Evolutionary conservation across 2,329 filamentous ascomycete genomes (phyloP).

Genomic region (Trichoderma gracile): DNA sequence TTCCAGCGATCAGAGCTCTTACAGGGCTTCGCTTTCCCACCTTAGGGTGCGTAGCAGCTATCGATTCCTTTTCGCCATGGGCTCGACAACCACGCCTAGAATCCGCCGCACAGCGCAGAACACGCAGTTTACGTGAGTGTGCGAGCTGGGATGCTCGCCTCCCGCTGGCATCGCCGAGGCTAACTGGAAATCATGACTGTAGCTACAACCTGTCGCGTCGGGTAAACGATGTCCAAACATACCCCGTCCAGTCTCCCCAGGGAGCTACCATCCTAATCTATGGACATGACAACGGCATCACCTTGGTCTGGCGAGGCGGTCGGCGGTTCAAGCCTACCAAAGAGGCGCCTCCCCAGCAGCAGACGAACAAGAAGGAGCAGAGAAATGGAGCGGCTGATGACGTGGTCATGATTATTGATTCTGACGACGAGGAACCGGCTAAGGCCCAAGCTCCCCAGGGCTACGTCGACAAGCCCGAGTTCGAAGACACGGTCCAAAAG

Average conservation of each 20-base stretch:
- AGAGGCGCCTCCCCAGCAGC: slow-evolving; percentile 33
- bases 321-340: slow-evolving; percentile 55
- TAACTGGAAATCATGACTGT: not conserved
- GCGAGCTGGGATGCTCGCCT: not conserved
- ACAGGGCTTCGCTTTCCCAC: not conserved
- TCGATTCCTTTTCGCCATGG: slow-evolving; percentile 35
- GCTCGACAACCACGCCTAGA: slow-evolving; percentile 40
- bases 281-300: slow-evolving; percentile 63
- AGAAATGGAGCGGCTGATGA: slow-evolving; percentile 56
- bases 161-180: not conserved
- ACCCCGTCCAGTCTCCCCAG: slow-evolving; percentile 62
- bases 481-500: slow-evolving; percentile 55
- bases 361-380: slow-evolving; percentile 43
- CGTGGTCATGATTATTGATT: slow-evolving; percentile 63
- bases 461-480: slow-evolving; percentile 58
- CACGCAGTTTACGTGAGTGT: slow-evolving; percentile 49
- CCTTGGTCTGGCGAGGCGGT: slow-evolving; percentile 63
- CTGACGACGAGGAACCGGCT: slow-evolving; percentile 56
- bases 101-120: slow-evolving; percentile 52
- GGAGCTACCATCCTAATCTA: slow-evolving; percentile 64
- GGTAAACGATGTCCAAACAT: slow-evolving; percentile 60
- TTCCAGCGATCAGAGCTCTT: not conserved
- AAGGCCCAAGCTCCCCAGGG: slow-evolving; percentile 37
- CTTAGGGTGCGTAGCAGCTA: slow-evolving; percentile 24
- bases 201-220: slow-evolving; percentile 62